Conservation (phyloP, 2,329 filamentous ascomycete genomes). For the Graphiopsis chlorocephala region DNA sequence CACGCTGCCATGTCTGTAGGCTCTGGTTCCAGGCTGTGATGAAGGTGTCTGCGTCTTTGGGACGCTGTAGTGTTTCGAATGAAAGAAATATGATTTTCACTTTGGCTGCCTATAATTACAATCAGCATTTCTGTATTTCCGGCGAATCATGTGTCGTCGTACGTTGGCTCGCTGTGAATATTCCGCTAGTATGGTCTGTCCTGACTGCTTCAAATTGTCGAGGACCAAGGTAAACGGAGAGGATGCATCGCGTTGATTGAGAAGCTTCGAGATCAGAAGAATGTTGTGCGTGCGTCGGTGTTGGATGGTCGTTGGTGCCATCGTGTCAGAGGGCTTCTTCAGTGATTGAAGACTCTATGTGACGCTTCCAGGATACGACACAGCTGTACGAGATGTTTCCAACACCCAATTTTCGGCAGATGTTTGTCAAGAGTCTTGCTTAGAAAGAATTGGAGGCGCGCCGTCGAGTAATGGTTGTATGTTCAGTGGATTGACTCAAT, state of each 20-base stretch:
- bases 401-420: neutral
- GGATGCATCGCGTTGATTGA: conserved; percentile 71
- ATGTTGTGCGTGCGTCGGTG: conserved; percentile 82
- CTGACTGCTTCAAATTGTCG: conserved; percentile 81
- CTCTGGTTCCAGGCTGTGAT: conserved; percentile 44
- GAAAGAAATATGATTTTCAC: conserved; percentile 72
- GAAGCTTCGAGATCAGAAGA: conserved; percentile 75
- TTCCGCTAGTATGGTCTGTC: conserved; percentile 66
- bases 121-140: neutral
- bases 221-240: conserved; percentile 85
- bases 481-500: neutral
- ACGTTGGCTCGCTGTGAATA: conserved; percentile 75
- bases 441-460: neutral
- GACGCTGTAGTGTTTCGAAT: conserved; percentile 68
- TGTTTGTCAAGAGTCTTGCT: neutral
- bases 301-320: conserved; percentile 13
- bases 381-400: neutral
- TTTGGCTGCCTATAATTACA: conserved; percentile 55
- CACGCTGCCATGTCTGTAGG: conserved; percentile 31
- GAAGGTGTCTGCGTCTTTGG: conserved; percentile 64
- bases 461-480: neutral
- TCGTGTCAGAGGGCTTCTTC: neutral
- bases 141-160: conserved; percentile 20
- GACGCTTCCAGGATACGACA: neutral
- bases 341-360: neutral